phyloP scores from a whole-genome alignment of 306 rosid species.

The Carpinus viminea region DNA sequence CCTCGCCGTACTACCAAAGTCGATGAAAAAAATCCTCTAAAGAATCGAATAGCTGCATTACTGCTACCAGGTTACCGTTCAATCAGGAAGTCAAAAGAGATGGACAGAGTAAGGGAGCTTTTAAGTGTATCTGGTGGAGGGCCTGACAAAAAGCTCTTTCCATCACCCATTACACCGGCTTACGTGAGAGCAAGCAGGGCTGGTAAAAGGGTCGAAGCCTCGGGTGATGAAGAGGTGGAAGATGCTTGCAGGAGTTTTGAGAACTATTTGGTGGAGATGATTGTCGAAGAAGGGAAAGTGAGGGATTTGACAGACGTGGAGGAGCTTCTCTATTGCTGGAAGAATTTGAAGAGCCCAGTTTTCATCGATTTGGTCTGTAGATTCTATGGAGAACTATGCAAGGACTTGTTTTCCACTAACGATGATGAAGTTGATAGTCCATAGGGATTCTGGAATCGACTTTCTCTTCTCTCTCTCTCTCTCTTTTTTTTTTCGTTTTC shows the following conservation, averaged over 20 bases:
- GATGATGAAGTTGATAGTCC: slow-evolving; percentile 29
- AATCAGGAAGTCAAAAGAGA: slow-evolving; percentile 31
- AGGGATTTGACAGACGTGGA: slow-evolving; percentile 79
- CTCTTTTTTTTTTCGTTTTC: background rate
- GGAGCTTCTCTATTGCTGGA: slow-evolving; percentile 87
- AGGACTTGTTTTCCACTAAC: slow-evolving; percentile 71
- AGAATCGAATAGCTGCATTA: slow-evolving; percentile 30
- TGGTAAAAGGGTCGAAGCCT: slow-evolving; percentile 21
- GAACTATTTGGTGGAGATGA: slow-evolving; percentile 84
- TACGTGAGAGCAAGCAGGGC: slow-evolving; percentile 20
- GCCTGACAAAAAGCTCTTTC: slow-evolving; percentile 28
- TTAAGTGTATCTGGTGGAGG: slow-evolving; percentile 34
- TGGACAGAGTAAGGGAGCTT: slow-evolving; percentile 24
- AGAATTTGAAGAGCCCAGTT: slow-evolving; percentile 69
- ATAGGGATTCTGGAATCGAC: slow-evolving; percentile 2
- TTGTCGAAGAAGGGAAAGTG: slow-evolving; percentile 82
- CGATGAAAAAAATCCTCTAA: slow-evolving; percentile 15
- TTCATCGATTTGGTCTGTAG: slow-evolving; percentile 73
- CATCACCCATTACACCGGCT: slow-evolving; percentile 58
- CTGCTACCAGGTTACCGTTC: slow-evolving; percentile 45
- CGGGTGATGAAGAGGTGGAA: slow-evolving; percentile 48
- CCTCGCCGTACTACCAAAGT: slow-evolving; percentile 10
- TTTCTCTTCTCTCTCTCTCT: background rate
- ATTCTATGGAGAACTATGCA: slow-evolving; percentile 92
- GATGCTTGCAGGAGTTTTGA: slow-evolving; percentile 91